These are phyloP conservation scores for Coemansia sp. DNA, from an alignment of 192 early-diverging fungal species.

Conservation along the genomic window DNA sequence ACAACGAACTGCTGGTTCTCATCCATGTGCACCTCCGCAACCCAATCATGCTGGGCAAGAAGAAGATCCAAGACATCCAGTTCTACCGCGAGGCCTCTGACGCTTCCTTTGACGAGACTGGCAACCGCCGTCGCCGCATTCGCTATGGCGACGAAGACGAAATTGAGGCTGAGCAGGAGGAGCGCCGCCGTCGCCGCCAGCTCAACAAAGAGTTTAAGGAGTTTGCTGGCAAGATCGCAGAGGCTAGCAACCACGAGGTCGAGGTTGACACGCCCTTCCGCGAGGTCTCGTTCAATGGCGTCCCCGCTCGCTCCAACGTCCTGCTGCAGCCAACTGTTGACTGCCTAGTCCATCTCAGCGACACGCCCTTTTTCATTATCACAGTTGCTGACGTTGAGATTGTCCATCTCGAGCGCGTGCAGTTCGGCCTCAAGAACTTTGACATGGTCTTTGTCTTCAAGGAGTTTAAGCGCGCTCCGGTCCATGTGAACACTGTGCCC, in stretches of 20 bases:
- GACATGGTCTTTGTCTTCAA: conserved; percentile 98
- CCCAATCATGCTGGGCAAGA: conserved; percentile 96
- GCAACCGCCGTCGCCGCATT: conserved; percentile 79
- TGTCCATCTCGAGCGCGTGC: conserved; percentile 94
- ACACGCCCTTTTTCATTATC: conserved; percentile 88
- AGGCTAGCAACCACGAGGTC: conserved; percentile 74
- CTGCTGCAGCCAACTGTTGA: conserved; percentile 93
- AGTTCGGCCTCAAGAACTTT: conserved; percentile 97
- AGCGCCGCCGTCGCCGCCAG: conserved; percentile 74
- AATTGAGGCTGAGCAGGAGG: conserved; percentile 92
- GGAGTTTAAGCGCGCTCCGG: conserved; percentile 80
- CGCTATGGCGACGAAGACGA: conserved; percentile 99
- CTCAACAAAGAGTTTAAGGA: conserved; percentile 92
- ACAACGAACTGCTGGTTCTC: conserved; percentile 91
- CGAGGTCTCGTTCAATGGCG: conserved; percentile 92
- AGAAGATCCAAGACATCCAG: conserved; percentile 97
- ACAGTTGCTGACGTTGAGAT: conserved; percentile 91
- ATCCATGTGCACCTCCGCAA: conserved; percentile 95
- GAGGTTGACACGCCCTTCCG: conserved; percentile 93
- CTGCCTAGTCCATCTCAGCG: conserved; percentile 93
- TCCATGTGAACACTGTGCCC: conserved; percentile 97
- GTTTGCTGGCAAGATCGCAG: conserved; percentile 89
- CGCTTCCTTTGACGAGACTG: conserved; percentile 94
- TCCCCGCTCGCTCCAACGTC: conserved; percentile 88
- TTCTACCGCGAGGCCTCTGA: conserved; percentile 97